phyloP scores from a whole-genome alignment of 495 filamentous ascomycete genomes.

The Parathielavia hyrcaniae region DNA sequence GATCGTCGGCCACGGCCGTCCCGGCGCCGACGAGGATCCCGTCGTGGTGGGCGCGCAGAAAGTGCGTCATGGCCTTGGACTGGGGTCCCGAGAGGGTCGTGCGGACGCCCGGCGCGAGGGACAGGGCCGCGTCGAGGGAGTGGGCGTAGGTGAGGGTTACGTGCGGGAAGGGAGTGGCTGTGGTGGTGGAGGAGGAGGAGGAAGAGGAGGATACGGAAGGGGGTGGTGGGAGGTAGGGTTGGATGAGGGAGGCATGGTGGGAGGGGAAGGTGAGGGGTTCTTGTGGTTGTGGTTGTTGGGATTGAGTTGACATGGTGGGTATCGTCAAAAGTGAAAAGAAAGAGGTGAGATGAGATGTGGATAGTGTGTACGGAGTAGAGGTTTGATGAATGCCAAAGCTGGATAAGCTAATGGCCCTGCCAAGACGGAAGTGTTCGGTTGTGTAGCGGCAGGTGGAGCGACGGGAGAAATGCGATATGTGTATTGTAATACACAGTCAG shows the following conservation, averaged over 20 bases:
- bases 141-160: conserved; percentile 79
- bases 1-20: conserved; percentile 79
- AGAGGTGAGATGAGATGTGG: not conserved
- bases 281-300: not conserved
- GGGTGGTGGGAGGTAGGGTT: conserved; percentile 17
- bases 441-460: too few relatives aligned
- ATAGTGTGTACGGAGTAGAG: not conserved
- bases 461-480: too few relatives aligned
- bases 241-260: conserved; percentile 8
- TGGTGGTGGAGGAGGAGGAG: not conserved
- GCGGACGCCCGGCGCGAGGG: conserved; percentile 65
- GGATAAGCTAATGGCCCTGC: too few relatives aligned
- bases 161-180: conserved; percentile 22
- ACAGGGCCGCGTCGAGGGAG: conserved; percentile 78
- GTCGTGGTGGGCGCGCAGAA: conserved; percentile 71
- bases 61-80: conserved; percentile 88
- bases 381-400: not conserved
- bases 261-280: conserved; percentile 14
- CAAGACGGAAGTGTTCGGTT: too few relatives aligned
- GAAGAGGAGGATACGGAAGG: not conserved
- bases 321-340: not conserved
- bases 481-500: too few relatives aligned
- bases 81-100: conserved; percentile 73
- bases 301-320: not conserved
- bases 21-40: conserved; percentile 80